A percentile compares a stretch with the other conserved stretches of the same genome.
Conservation (phyloP, 306 rosid genomes). For the Erythrophleum fordii region DNA sequence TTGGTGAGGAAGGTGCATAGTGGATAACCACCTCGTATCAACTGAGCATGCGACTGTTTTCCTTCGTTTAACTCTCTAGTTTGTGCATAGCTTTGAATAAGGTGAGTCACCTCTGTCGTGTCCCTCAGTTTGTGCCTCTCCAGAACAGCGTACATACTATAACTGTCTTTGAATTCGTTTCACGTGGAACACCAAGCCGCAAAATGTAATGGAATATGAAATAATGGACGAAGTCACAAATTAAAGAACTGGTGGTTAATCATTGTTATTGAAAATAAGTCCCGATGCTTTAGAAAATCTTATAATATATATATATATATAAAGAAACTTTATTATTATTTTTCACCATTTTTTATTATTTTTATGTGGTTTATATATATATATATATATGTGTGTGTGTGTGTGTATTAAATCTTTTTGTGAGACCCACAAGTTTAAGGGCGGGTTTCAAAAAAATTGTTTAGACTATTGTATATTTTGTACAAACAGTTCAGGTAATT, state of each 20-base stretch:
- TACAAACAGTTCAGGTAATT: too few species aligned
- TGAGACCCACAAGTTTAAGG: too few species aligned
- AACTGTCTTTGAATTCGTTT: slow-evolving; percentile 6
- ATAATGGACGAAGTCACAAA: not conserved
- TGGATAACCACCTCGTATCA: slow-evolving; percentile 46
- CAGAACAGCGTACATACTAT: not conserved
- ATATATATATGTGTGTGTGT: too few species aligned
- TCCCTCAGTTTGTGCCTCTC: slow-evolving; percentile 34
- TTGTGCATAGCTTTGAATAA: slow-evolving; percentile 53
- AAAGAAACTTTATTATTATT: too few species aligned
- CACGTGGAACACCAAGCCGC: not conserved
- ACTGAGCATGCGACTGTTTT: slow-evolving; percentile 62
- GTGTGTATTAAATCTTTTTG: too few species aligned
- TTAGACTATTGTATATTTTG: too few species aligned
- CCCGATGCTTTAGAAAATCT: too few species aligned
- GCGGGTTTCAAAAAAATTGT: too few species aligned
- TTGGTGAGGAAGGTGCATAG: slow-evolving; percentile 49
- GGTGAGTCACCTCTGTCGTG: slow-evolving; percentile 38
- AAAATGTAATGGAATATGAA: not conserved
- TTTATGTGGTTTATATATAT: too few species aligned
- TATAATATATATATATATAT: too few species aligned
- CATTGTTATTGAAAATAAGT: not conserved
- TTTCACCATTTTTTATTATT: too few species aligned
- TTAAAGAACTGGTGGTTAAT: not conserved
- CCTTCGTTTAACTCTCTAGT: slow-evolving; percentile 58